A percentile compares a stretch with the other conserved stretches of the same genome.
phyloP scores from a whole-genome alignment of 441 rosid species.

The Kokia cookei region DNA sequence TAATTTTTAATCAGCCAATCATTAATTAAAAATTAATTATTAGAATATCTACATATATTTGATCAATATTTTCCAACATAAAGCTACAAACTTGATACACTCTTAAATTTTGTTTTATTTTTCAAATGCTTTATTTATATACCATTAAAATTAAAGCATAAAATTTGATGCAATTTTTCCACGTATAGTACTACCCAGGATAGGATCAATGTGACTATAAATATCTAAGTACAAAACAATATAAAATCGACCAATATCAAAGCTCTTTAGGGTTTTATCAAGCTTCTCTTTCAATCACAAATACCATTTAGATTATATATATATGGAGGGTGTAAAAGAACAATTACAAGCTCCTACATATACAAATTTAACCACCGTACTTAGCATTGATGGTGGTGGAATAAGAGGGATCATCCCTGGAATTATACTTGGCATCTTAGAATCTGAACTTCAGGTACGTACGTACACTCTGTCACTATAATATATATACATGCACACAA shows the following conservation, averaged over 20 bases:
- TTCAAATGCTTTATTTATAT: too few species aligned
- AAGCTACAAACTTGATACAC: too few species aligned
- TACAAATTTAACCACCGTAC: slow-evolving; percentile 27
- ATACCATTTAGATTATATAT: background rate
- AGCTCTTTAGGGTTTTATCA: background rate
- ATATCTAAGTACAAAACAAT: background rate
- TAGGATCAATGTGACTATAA: background rate
- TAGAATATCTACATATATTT: too few species aligned
- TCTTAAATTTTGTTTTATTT: too few species aligned
- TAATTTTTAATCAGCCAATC: too few species aligned
- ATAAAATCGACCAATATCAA: background rate
- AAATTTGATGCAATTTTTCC: background rate
- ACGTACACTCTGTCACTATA: background rate
- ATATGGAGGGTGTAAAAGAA: background rate
- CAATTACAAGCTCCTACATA: slow-evolving; percentile 19
- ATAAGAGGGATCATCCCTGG: slow-evolving; percentile 37
- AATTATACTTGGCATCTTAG: slow-evolving; percentile 20
- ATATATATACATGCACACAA: too few species aligned
- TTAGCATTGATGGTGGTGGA: slow-evolving; percentile 43
- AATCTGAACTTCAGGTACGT: slow-evolving; percentile 27
- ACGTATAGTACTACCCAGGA: background rate
- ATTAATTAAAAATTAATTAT: too few species aligned
- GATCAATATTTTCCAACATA: too few species aligned
- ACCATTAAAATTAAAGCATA: background rate
- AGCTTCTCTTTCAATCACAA: background rate